A percentile compares a stretch with the other conserved stretches of the same genome.
phyloP scores from a whole-genome alignment of 108 stramenopile genomes.

The Poteriospumella lacustris region DNA sequence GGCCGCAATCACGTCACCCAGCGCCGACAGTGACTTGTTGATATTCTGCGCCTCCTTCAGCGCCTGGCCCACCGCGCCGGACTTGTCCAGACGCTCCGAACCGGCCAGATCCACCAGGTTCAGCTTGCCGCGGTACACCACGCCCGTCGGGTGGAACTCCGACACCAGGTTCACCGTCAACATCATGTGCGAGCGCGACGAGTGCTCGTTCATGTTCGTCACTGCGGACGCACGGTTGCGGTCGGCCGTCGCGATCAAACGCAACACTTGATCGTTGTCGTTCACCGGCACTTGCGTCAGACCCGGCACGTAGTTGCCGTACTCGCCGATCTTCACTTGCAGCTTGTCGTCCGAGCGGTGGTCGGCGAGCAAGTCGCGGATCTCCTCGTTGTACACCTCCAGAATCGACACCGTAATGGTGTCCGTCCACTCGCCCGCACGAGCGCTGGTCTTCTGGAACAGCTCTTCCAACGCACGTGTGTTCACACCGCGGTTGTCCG shows the following conservation, averaged over 20 bases:
- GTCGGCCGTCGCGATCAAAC: conserved; percentile 52
- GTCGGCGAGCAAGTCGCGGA: conserved; percentile 73
- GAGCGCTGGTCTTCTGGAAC: conserved; percentile 60
- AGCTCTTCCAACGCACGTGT: conserved; percentile 61
- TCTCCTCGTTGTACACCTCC: conserved; percentile 95
- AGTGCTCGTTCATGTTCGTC: conserved; percentile 94
- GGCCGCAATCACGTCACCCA: conserved; percentile 97
- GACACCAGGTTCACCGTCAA: conserved; percentile 61
- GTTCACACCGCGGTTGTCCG: conserved; percentile 48
- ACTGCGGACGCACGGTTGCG: conserved; percentile 79
- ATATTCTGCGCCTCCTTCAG: conserved; percentile 95
- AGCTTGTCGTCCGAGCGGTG: conserved; percentile 26
- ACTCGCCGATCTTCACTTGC: conserved; percentile 42
- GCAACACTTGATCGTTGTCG: conserved; percentile 64
- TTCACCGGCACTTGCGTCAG: conserved; percentile 75
- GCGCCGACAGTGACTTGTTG: conserved; percentile 91
- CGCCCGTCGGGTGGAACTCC: conserved; percentile 38
- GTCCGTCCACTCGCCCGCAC: conserved; percentile 44
- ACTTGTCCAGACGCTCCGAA: conserved; percentile 92
- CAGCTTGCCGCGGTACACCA: conserved; percentile 50
- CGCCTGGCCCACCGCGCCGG: conserved; percentile 75
- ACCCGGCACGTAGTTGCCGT: conserved; percentile 81
- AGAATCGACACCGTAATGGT: conserved; percentile 68
- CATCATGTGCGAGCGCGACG: conserved; percentile 89
- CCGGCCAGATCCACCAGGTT: conserved; percentile 98